phyloP scores from a whole-genome alignment of 345 rosid species.

The Isatis tinctoria region DNA sequence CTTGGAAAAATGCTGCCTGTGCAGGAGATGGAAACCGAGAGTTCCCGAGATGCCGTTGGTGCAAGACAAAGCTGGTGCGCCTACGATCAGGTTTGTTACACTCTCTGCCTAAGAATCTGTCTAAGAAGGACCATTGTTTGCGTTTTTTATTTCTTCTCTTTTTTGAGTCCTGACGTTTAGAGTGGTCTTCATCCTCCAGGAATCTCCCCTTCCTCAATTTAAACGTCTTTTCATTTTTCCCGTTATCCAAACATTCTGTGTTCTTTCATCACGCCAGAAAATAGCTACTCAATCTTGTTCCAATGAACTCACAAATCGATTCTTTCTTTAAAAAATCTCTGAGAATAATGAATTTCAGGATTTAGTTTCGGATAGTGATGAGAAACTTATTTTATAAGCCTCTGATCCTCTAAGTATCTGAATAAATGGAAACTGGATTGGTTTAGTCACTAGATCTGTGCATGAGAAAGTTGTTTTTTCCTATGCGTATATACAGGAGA shows the following conservation, averaged over 20 bases:
- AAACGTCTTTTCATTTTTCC: not conserved
- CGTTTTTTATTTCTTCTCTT: too few species aligned
- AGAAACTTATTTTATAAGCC: too few species aligned
- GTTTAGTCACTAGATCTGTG: not conserved
- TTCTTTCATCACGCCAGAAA: not conserved
- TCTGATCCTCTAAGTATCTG: conserved; percentile 42
- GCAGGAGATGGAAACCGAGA: too few species aligned
- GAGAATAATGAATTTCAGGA: too few species aligned
- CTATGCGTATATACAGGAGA: conserved; percentile 47
- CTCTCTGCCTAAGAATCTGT: too few species aligned
- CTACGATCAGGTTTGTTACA: too few species aligned
- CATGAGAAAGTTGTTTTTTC: conserved; percentile 8
- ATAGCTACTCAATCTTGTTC: conserved; percentile 47
- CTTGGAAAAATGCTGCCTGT: too few species aligned
- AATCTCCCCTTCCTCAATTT: not conserved
- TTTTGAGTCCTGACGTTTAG: too few species aligned
- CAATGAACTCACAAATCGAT: conserved; percentile 22
- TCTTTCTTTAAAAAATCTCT: conserved; percentile 13
- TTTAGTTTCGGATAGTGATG: too few species aligned
- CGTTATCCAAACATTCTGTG: conserved; percentile 13
- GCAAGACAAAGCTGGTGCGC: too few species aligned
- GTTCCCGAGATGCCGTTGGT: too few species aligned
- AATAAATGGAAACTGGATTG: not conserved
- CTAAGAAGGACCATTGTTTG: too few species aligned
- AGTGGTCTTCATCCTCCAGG: not conserved